A percentile compares a stretch with the other conserved stretches of the same genome.
These are phyloP conservation scores for Cyphellophora attinorum DNA, from an alignment of 2,329 filamentous ascomycete genomes.

Conservation along the genomic window DNA sequence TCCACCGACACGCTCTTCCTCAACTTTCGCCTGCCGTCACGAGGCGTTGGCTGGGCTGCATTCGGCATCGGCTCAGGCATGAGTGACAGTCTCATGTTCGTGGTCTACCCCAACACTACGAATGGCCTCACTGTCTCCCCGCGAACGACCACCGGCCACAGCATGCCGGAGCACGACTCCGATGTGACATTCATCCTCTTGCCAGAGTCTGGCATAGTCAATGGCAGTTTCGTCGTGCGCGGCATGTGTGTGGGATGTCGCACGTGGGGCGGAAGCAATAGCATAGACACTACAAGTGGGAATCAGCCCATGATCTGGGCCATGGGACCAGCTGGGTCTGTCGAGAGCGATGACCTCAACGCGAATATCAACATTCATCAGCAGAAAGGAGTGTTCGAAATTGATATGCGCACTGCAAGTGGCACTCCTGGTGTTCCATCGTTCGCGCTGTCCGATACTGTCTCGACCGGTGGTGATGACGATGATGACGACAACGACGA, in stretches of 20 bases:
- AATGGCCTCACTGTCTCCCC: conserved; percentile 21
- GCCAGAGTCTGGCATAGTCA: conserved; percentile 36
- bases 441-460: neutral
- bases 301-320: conserved; percentile 46
- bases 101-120: conserved; percentile 19
- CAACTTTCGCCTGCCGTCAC: conserved; percentile 16
- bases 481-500: conserved; percentile 16
- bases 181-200: conserved; percentile 37
- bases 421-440: conserved; percentile 35
- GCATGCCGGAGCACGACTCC: conserved; percentile 26
- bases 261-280: conserved; percentile 38
- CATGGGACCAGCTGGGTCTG: conserved; percentile 38
- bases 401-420: conserved; percentile 46
- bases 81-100: conserved; percentile 22
- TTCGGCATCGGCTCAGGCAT: conserved; percentile 21
- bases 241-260: conserved; percentile 46
- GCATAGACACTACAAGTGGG: conserved; percentile 41
- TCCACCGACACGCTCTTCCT: conserved; percentile 18
- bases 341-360: conserved; percentile 31
- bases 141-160: conserved; percentile 18
- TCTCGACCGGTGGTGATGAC: conserved; percentile 3
- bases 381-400: conserved; percentile 45
- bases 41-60: conserved; percentile 17
- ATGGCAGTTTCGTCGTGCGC: conserved; percentile 36
- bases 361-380: conserved; percentile 44